Percentiles rank a stretch among this genome's conserved stretches.
These are phyloP conservation scores for Penicillium digitatum DNA, from an alignment of 2,329 filamentous ascomycete genomes.

Conservation along the genomic window DNA sequence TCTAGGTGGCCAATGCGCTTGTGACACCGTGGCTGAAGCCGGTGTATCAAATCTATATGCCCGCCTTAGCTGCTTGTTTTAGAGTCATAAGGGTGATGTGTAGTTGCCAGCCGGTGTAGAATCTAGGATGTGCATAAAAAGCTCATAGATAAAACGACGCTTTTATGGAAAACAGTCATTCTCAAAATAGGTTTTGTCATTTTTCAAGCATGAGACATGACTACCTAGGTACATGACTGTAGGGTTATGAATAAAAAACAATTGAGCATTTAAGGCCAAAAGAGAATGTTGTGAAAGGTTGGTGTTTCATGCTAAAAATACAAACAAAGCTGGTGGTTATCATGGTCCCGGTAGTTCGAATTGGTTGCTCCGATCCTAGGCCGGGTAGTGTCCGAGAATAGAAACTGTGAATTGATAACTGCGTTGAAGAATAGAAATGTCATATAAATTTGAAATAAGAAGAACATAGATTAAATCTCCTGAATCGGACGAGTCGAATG, in stretches of 20 bases:
- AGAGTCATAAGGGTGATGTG: neutral
- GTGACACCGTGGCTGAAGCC: constrained; percentile 5
- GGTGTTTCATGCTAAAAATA: constrained; percentile 3
- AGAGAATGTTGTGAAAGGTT: neutral
- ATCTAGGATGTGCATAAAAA: neutral
- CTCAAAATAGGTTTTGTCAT: neutral
- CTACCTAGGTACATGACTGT: neutral
- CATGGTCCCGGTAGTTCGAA: neutral
- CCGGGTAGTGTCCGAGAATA: constrained; percentile 2
- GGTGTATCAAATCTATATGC: constrained; percentile 1
- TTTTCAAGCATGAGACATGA: neutral
- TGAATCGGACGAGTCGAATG: constrained; percentile 51
- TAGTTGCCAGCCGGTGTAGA: neutral
- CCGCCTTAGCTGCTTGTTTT: neutral
- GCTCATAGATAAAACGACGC: neutral
- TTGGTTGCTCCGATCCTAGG: constrained; percentile 7
- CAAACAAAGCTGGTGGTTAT: constrained; percentile 12
- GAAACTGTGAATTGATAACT: constrained; percentile 19
- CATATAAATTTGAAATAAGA: neutral
- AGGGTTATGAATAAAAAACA: neutral
- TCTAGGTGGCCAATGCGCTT: neutral
- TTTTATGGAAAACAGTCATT: neutral
- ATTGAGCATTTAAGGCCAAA: neutral
- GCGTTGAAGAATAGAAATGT: neutral
- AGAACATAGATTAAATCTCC: constrained; percentile 33